These are phyloP conservation scores for Aureobasidium melanogenum DNA, from an alignment of 2,329 filamentous ascomycete species.

Conservation along the genomic window DNA sequence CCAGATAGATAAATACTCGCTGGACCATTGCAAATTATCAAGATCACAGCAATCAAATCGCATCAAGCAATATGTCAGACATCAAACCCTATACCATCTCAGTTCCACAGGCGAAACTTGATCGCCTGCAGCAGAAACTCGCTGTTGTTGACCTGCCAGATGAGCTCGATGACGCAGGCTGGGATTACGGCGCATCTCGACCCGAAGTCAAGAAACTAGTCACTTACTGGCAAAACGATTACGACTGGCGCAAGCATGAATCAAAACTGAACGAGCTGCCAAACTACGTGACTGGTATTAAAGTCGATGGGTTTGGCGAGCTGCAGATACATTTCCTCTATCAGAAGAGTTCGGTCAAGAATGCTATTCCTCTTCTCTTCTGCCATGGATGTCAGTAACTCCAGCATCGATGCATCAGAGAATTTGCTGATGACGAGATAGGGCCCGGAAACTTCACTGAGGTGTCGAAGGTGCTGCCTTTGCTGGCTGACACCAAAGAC, in stretches of 20 bases:
- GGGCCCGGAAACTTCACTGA: conserved; percentile 61
- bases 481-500: conserved; percentile 46
- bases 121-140: conserved; percentile 8
- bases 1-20: neutral
- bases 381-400: conserved; percentile 47
- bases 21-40: too few species aligned
- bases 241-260: conserved; percentile 56
- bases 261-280: conserved; percentile 50
- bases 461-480: conserved; percentile 52
- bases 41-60: neutral
- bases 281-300: conserved; percentile 47
- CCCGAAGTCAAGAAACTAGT: conserved; percentile 51
- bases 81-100: neutral
- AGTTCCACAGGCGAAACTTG: neutral
- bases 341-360: conserved; percentile 39
- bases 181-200: conserved; percentile 53
- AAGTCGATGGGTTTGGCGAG: conserved; percentile 49
- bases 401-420: too few species aligned
- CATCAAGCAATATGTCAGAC: neutral
- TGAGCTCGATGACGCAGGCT: conserved; percentile 36
- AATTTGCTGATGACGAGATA: neutral
- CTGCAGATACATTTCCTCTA: conserved; percentile 59
- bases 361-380: conserved; percentile 57
- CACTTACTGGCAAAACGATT: conserved; percentile 47
- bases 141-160: neutral